phyloP scores from a whole-genome alignment of 1,284 basidiomycete genomes.

The Ustilago bromivora region DNA sequence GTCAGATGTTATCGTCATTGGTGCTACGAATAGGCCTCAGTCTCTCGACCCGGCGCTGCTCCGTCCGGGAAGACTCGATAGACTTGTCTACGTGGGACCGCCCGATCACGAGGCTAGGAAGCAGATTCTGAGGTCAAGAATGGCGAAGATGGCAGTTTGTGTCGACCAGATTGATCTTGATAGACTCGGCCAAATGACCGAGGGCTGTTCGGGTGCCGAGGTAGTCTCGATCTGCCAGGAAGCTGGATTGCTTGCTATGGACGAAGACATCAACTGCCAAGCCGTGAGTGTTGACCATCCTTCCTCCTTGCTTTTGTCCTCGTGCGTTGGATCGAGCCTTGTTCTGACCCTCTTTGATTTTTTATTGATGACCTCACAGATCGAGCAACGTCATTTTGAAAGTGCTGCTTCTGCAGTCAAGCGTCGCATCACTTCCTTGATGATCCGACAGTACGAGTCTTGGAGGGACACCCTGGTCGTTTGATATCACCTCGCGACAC shows the following conservation, averaged over 20 bases:
- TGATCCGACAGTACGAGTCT: slow-evolving; percentile 70
- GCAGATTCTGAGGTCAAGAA: slow-evolving; percentile 86
- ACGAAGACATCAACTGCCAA: slow-evolving; percentile 81
- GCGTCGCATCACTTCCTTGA: slow-evolving; percentile 86
- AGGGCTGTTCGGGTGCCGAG: slow-evolving; percentile 96
- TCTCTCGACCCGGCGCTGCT: slow-evolving; percentile 92
- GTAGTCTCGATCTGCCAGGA: slow-evolving; percentile 93
- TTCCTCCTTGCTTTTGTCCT: neutral
- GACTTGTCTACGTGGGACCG: slow-evolving; percentile 92
- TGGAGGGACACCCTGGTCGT: slow-evolving; percentile 56
- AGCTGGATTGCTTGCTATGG: slow-evolving; percentile 91
- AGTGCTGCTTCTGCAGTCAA: slow-evolving; percentile 80
- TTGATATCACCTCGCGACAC: slow-evolving; percentile 9
- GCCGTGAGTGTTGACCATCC: slow-evolving; percentile 73
- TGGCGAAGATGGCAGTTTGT: slow-evolving; percentile 80
- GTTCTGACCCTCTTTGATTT: neutral
- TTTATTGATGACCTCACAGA: slow-evolving; percentile 72
- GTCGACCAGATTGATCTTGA: slow-evolving; percentile 78
- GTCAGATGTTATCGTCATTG: slow-evolving; percentile 90
- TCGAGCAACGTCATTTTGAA: slow-evolving; percentile 80
- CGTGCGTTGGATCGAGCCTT: neutral
- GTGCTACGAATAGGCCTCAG: slow-evolving; percentile 95
- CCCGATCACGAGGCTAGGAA: slow-evolving; percentile 82
- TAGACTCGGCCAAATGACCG: slow-evolving; percentile 78
- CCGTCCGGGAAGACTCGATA: slow-evolving; percentile 94